Conservation (phyloP, 2,329 filamentous ascomycete genomes). For the Pseudogymnoascus sp. region DNA sequence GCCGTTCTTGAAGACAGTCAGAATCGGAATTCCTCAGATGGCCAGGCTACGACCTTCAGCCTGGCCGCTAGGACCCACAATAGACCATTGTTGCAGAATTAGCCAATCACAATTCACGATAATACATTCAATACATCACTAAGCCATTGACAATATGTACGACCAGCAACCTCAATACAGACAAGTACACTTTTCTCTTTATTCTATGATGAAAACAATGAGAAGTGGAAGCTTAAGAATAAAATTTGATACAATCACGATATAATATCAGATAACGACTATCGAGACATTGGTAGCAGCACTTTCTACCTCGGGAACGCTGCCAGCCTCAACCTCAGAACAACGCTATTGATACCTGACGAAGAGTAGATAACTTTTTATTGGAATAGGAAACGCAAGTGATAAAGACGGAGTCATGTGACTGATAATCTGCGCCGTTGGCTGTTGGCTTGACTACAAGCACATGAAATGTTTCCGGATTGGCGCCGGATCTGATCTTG, state of each 20-base stretch:
- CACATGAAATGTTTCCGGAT: conserved; percentile 5
- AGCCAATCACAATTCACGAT: not conserved
- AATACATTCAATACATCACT: not conserved
- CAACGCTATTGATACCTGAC: not conserved
- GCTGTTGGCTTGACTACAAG: conserved; percentile 1
- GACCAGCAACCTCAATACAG: not conserved
- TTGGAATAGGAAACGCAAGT: not conserved
- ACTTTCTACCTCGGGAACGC: not conserved
- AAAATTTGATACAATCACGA: not conserved
- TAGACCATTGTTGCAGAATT: not conserved
- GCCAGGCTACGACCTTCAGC: not conserved
- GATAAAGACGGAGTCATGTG: not conserved
- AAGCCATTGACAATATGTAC: conserved; percentile 4
- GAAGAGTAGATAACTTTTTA: not conserved
- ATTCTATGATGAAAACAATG: not conserved
- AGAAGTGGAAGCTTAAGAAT: not conserved
- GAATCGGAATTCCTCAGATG: not conserved
- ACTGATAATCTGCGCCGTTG: not conserved
- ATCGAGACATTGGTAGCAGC: not conserved
- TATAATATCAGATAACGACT: not conserved
- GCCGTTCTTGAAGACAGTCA: not conserved
- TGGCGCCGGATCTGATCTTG: not conserved
- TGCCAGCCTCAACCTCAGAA: not conserved
- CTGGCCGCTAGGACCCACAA: not conserved
- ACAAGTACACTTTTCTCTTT: not conserved